Evolutionary conservation across 495 filamentous ascomycete species (phyloP), one percentile per base, ranked within the genome.

Genomic region (Trichodelitschia bisporula): DNA sequence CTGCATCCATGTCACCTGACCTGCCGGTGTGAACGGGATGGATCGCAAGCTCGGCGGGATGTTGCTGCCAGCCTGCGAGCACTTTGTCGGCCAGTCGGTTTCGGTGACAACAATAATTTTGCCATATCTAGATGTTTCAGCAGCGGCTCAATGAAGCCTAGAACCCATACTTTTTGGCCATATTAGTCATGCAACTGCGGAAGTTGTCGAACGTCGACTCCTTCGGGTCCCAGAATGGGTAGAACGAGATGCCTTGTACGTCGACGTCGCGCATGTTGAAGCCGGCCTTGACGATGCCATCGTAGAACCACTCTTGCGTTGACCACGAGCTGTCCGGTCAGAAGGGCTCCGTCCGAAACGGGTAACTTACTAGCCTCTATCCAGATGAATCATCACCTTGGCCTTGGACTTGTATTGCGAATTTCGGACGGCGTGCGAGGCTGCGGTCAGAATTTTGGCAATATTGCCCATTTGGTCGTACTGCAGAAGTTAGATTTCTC

Each of bases 81-180:
- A 29, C 6, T 6, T 8, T 12, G 15, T 15, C 14, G 27, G 27
- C 27, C 27, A 60, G 35, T 60, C 49, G 16, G 56, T 60, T 37
- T 60, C 56, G 11, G 53, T 53, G 15, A 60, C 51, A 15, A 51
- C 47, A 13, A 60, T 15, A 3, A 53, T 49, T 37, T 60, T 60
- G 24, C 47, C 33, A 34, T 58, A 60, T 29, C 51, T 40, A 0
- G 39, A 29, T n/a, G n/a, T n/a, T n/a, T n/a, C n/a, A n/a, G n/a
- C n/a, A n/a, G n/a, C n/a, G n/a, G n/a, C n/a, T n/a, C n/a, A n/a
- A n/a, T n/a, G n/a, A n/a, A n/a, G n/a, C n/a, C n/a, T n/a, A n/a
- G n/a, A n/a, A n/a, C n/a, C n/a, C n/a, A n/a, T n/a, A n/a, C n/a
- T n/a, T n/a, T n/a, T n/a, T n/a, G 24, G 46, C 54, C 29, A 60